phyloP scores from a whole-genome alignment of 306 rosid genomes.

The Vachellia pachyceras region DNA sequence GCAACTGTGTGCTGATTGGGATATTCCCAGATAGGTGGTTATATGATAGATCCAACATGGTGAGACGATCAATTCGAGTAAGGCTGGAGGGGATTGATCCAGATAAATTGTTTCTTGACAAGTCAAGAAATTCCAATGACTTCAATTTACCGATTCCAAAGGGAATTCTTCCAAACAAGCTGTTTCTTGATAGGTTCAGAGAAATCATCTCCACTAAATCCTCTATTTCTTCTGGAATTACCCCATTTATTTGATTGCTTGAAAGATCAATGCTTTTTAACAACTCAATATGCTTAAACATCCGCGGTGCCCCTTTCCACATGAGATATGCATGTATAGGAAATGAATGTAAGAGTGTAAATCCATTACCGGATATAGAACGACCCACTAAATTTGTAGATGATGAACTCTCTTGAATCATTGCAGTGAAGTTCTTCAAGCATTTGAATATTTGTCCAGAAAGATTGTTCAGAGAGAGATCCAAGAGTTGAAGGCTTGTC shows the following conservation, averaged over 20 bases:
- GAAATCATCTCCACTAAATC: slow-evolving; percentile 24
- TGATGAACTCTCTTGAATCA: slow-evolving; percentile 20
- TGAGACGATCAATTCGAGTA: neutral
- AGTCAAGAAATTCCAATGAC: slow-evolving; percentile 30
- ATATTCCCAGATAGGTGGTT: slow-evolving; percentile 26
- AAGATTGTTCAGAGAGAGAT: slow-evolving; percentile 31
- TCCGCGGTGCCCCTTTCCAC: slow-evolving; percentile 40
- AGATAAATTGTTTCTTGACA: slow-evolving; percentile 29
- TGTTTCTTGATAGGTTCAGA: slow-evolving; percentile 31
- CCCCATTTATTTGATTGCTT: slow-evolving; percentile 26
- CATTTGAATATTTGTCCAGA: slow-evolving; percentile 25
- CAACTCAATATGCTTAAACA: neutral
- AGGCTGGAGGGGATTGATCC: slow-evolving; percentile 39
- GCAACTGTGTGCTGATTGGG: slow-evolving; percentile 33
- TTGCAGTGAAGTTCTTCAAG: slow-evolving; percentile 32
- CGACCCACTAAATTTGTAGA: neutral
- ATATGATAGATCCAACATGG: slow-evolving; percentile 29
- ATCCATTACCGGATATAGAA: neutral
- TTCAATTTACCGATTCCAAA: neutral
- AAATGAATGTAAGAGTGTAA: neutral
- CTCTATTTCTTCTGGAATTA: slow-evolving; percentile 18
- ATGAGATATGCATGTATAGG: slow-evolving; percentile 12
- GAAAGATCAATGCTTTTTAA: slow-evolving; percentile 34
- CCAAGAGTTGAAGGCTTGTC: slow-evolving; percentile 14
- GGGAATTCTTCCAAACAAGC: slow-evolving; percentile 6